Percentiles rank a stretch among this genome's conserved stretches.
phyloP scores from a whole-genome alignment of 2,329 filamentous ascomycete species.

The Cryphonectria parasitica region DNA sequence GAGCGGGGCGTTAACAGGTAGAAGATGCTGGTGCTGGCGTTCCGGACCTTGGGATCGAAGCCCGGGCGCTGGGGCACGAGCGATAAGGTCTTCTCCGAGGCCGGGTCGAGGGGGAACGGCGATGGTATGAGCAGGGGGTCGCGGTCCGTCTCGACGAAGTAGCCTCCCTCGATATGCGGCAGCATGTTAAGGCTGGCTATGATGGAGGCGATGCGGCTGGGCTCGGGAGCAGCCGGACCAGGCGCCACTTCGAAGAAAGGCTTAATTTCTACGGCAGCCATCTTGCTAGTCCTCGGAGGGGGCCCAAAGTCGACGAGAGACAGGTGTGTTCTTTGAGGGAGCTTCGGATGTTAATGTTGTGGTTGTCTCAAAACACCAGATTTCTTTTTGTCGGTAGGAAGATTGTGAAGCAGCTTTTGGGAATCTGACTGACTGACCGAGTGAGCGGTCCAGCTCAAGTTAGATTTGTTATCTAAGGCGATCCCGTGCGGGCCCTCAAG shows the following conservation, averaged over 20 bases:
- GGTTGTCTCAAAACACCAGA: not conserved
- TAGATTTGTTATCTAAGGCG: not conserved
- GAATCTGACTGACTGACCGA: not conserved
- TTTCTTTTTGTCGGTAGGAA: not conserved
- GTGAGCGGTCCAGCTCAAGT: not conserved
- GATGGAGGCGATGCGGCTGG: slow-evolving; percentile 31
- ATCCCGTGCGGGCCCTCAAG: not conserved
- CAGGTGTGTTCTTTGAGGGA: not conserved
- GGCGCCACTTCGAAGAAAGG: slow-evolving; percentile 11
- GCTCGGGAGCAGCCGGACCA: slow-evolving; percentile 21
- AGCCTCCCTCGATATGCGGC: slow-evolving; percentile 67
- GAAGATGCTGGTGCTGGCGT: slow-evolving; percentile 64
- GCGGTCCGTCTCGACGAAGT: slow-evolving; percentile 65
- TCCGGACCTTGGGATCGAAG: slow-evolving; percentile 49
- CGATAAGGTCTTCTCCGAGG: slow-evolving; percentile 41
- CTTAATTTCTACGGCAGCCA: slow-evolving; percentile 4
- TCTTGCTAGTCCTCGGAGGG: not conserved
- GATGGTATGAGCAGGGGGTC: slow-evolving; percentile 56
- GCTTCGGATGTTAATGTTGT: not conserved
- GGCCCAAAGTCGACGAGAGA: not conserved
- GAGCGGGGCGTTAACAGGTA: slow-evolving; percentile 63
- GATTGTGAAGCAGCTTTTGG: not conserved
- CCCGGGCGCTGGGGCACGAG: slow-evolving; percentile 41
- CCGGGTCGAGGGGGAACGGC: slow-evolving; percentile 50
- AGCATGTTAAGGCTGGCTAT: slow-evolving; percentile 50